These are phyloP conservation scores for Wickerhamiella musiphila DNA, from an alignment of 805 yeast species.

Conservation along the genomic window DNA sequence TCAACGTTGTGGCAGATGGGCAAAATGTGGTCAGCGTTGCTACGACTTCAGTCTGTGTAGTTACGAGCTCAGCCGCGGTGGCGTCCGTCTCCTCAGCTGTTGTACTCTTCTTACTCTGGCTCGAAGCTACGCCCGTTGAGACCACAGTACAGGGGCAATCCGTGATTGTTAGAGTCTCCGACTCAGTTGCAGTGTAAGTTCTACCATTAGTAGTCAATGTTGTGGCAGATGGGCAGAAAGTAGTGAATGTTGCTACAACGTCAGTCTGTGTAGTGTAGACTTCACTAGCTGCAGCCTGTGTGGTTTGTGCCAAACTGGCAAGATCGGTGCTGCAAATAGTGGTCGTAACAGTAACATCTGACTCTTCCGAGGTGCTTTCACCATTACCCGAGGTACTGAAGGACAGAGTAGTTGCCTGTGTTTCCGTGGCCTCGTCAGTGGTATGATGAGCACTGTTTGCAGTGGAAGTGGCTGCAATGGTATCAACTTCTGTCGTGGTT, in stretches of 20 bases:
- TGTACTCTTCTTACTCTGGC: too few relatives aligned
- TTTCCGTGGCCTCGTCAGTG: background rate
- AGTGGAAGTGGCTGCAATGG: background rate
- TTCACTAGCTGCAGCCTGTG: background rate
- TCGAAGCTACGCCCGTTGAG: background rate
- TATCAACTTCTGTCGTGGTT: background rate
- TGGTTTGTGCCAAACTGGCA: background rate
- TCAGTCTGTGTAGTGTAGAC: slow-evolving; percentile 3
- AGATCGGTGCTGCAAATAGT: background rate
- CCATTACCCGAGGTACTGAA: background rate
- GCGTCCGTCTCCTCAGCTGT: too few relatives aligned
- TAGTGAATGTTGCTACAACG: slow-evolving; percentile 6
- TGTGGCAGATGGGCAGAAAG: slow-evolving; percentile 56
- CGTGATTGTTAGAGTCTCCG: slow-evolving; percentile 62
- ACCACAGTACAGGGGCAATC: slow-evolving; percentile 11
- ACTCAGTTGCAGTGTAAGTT: slow-evolving; percentile 51
- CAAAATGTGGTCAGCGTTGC: too few relatives aligned
- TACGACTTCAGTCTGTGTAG: too few relatives aligned
- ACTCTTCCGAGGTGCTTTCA: background rate
- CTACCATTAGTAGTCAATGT: slow-evolving; percentile 37
- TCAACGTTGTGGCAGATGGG: slow-evolving; percentile 7
- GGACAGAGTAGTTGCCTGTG: background rate
- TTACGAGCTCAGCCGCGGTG: too few relatives aligned
- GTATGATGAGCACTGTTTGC: background rate
- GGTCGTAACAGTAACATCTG: background rate